Evolutionary conservation across 192 early-diverging fungal species (phyloP), one percentile per base, ranked within the genome.

Genomic region (Blastocladiella britannica): DNA sequence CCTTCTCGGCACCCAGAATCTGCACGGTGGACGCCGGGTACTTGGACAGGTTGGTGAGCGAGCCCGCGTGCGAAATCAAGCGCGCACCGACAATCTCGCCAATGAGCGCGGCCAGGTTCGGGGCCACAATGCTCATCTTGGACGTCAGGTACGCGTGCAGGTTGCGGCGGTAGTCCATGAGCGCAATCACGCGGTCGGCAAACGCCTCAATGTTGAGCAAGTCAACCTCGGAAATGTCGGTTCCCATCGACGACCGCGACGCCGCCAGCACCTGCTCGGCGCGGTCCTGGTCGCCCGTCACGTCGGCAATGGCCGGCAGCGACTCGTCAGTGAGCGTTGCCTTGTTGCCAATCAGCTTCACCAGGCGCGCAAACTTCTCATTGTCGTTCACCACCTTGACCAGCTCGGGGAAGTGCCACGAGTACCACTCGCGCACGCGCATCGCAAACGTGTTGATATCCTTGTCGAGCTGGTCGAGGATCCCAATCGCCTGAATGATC

Each of bases 351-450:
- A 98, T 90, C 28, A 84, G 67, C 73, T 87, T 84, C 58, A 80
- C 84, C 57, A 96, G 82, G 58, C 82, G 81, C 59, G 95, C 93
- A 63, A 85, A 98, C 63, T 81, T 76, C 66, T 78, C 80, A 69
- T 93, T 93, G 76, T 98, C 93, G 61, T 72, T 75, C 62, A 94
- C 82, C 63, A 98, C 90, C 74, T 93, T 93, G 67, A 89, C 82
- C 55, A 98, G 71, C 77, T 98, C 93, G 28, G 95, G 95, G 78
- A 98, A 98, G 68, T 98, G 95, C 93, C 93, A 98, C 57, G 85
- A 86, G 73, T 98, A 98, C 95, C 95, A 98, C 74, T 98, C 95
- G 62, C 77, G 79, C 61, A 83, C 83, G 54, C 93, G 77, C 93
- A 97, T 97, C 55, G 93, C 77, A 63, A 91, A 97, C 53, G 86